Conservation (phyloP, 768 basidiomycete species). For the Pleurotus salmoneostramineus region DNA sequence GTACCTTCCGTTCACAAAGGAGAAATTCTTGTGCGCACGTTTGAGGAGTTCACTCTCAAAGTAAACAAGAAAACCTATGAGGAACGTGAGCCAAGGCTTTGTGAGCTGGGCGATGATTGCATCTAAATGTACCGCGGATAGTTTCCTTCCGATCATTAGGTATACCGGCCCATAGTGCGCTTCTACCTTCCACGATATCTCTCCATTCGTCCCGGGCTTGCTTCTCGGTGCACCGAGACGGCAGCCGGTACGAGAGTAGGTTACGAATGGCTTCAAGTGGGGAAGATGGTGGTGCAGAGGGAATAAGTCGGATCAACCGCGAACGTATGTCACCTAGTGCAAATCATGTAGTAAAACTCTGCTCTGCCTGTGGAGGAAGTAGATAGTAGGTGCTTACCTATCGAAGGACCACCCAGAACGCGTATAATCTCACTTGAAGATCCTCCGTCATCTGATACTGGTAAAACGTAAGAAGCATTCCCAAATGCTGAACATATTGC, state of each 20-base stretch:
- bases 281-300: slow-evolving; percentile 51
- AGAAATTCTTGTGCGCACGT: slow-evolving; percentile 91
- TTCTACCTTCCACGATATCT: slow-evolving; percentile 86
- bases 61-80: slow-evolving; percentile 82
- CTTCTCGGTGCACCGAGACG: slow-evolving; percentile 59
- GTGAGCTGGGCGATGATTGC: not conserved
- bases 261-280: slow-evolving; percentile 70
- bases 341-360: not conserved
- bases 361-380: not conserved
- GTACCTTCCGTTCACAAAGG: slow-evolving; percentile 86
- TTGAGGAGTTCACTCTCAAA: slow-evolving; percentile 87
- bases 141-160: slow-evolving; percentile 89
- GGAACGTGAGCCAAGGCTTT: not conserved
- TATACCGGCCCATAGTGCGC: slow-evolving; percentile 78
- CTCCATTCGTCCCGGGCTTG: slow-evolving; percentile 90
- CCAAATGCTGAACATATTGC: slow-evolving; percentile 84
- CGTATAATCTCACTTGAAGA: slow-evolving; percentile 94
- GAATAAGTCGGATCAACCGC: slow-evolving; percentile 84
- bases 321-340: slow-evolving; percentile 81
- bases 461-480: slow-evolving; percentile 76
- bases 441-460: slow-evolving; percentile 94
- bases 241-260: slow-evolving; percentile 78
- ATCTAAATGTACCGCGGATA: slow-evolving; percentile 63
- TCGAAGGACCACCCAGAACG: slow-evolving; percentile 82
- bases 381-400: slow-evolving; percentile 43